Evolutionary conservation across 2,329 filamentous ascomycete genomes (phyloP), one percentile per base, ranked within the genome.

Genomic region (Cercospora sojina): DNA sequence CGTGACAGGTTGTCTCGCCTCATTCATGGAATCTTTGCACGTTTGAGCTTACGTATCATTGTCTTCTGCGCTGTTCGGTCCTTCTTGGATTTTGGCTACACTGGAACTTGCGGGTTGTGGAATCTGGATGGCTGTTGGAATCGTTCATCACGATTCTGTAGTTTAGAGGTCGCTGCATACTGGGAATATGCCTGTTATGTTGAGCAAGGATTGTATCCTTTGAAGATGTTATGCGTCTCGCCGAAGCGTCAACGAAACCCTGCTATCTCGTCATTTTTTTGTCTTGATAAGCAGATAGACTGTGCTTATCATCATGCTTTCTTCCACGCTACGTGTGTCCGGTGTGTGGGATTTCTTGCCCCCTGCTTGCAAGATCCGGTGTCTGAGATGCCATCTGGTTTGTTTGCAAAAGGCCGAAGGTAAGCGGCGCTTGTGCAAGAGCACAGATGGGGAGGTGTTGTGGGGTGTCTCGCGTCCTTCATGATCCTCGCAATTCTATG

Each of bases 371-470:
- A 23, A 23, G 18, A 47, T 47, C 41, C 41, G 41, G 23, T 29
- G 51, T 55, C 25, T 55, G 27, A 55, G 51, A 55, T 31, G 51
- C 7, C 41, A 47, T 55, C 23, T 55, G 23, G 23, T 13, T 27
- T 55, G 51, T 25, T 27, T 5, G 29, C 51, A 13, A 25, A 25
- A 25, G 32, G 57, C 57, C 57, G 57, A 59, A 59, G 57, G 57
- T 59, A 59, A 59, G 31, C 57, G 57, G 57, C 57, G 32, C 57
- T 59, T 59, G 35, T 27, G 13, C 18, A 16, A 25, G 57, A 59
- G 57, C 57, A 59, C 57, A 20, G 57, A 59, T 62, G 59, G 59
- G 59, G 25, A 31, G 31, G 23, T 32, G 13, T 23, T 55, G 51
- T 55, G 51, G 51, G 27, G 51, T 18, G 51, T 55, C 16, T 55